Conservation (phyloP, 805 yeast genomes). For the Saccharomycopsis babjevae region DNA sequence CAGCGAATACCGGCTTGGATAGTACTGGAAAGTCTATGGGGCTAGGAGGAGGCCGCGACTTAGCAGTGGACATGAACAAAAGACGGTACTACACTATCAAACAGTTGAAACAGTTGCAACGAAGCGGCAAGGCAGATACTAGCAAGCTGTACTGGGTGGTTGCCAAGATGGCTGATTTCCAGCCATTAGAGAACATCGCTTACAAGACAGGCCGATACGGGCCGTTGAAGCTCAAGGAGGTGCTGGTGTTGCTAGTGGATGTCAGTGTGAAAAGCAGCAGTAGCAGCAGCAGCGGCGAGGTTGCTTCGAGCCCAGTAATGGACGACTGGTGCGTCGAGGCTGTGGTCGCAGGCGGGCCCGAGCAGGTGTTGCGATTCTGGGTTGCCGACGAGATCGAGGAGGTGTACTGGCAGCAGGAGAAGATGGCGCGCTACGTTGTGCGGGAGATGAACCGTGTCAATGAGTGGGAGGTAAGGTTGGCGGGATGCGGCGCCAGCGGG, state of each 20-base stretch:
- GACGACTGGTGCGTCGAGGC: background rate
- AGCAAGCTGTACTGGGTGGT: background rate
- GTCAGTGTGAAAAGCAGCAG: background rate
- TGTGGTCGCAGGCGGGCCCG: background rate
- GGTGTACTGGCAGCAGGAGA: constrained; percentile 1
- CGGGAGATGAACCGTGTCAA: background rate
- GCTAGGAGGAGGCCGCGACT: background rate
- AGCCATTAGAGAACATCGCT: background rate
- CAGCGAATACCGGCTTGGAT: too few relatives aligned
- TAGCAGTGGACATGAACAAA: background rate
- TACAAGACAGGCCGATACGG: background rate
- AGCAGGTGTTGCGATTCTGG: background rate
- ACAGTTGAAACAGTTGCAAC: background rate
- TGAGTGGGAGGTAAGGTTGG: background rate
- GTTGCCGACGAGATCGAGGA: background rate
- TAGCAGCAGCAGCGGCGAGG: background rate
- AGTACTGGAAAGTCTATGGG: background rate
- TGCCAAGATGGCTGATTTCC: background rate
- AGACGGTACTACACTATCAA: background rate
- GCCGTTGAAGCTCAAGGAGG: background rate
- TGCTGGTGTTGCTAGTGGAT: background rate
- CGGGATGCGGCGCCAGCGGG: too few relatives aligned
- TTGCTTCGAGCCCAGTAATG: background rate
- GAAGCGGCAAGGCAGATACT: background rate
- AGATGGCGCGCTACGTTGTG: background rate